Percentiles rank a stretch among this genome's conserved stretches.
These are phyloP conservation scores for Excoecaria agallocha DNA, from an alignment of 345 rosid species.

Conservation along the genomic window DNA sequence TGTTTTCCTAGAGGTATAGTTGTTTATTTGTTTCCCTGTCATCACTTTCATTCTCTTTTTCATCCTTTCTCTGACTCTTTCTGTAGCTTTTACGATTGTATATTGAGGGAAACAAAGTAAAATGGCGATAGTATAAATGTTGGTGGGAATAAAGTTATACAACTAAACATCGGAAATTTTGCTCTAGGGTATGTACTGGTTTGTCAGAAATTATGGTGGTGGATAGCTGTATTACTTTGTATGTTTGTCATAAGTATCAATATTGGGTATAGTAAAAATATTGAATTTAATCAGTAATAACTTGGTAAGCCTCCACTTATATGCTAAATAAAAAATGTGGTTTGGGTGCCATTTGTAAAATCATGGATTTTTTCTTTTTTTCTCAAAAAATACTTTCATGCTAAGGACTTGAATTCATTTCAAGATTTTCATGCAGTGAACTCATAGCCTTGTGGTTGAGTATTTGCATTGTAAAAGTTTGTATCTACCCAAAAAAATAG, in stretches of 20 bases:
- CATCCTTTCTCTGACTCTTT: neutral
- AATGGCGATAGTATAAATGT: neutral
- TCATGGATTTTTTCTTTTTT: no score
- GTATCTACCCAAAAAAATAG: no score
- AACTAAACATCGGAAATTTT: neutral
- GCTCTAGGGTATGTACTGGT: neutral
- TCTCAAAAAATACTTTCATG: no score
- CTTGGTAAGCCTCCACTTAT: no score
- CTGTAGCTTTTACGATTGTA: neutral
- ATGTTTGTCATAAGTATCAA: neutral
- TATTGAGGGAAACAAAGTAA: neutral
- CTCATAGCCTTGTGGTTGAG: no score
- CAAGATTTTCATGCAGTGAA: no score
- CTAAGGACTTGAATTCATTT: no score
- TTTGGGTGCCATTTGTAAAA: no score
- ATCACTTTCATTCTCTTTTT: neutral
- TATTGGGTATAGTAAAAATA: no score
- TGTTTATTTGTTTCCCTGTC: neutral
- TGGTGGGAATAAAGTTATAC: neutral
- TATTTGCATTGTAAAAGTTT: no score
- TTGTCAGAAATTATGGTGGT: neutral
- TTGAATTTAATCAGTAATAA: no score
- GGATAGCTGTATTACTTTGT: neutral
- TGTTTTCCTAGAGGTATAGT: slow-evolving; percentile 3
- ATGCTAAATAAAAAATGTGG: no score